Conservation (phyloP, 208 protist genomes). For the Acanthamoeba castellanii region DNA sequence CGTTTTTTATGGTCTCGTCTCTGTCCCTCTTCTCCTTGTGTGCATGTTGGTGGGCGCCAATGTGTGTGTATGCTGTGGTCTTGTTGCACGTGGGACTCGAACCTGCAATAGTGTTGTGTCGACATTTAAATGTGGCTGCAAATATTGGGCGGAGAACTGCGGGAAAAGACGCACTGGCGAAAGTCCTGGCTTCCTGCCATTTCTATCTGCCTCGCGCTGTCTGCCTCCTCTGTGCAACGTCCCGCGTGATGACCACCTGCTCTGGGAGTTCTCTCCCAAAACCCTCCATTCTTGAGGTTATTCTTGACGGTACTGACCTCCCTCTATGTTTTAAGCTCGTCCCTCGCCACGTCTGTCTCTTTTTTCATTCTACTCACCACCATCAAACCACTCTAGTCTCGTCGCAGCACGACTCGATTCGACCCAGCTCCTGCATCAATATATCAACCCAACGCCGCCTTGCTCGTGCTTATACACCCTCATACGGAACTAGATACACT, state of each 20-base stretch:
- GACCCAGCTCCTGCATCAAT: neutral
- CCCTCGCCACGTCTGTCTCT: neutral
- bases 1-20: neutral
- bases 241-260: neutral
- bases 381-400: neutral
- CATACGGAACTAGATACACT: too few species aligned
- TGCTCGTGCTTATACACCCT: too few species aligned
- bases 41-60: too few species aligned
- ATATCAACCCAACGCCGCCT: too few species aligned
- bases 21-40: too few species aligned
- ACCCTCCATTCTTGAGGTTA: neutral
- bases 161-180: neutral
- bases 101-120: neutral
- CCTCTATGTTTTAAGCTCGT: neutral
- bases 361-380: neutral
- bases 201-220: slow-evolving; percentile 17
- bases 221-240: slow-evolving; percentile 4
- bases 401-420: neutral
- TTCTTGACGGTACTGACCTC: slow-evolving; percentile 10
- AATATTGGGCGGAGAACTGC: neutral
- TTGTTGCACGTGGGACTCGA: neutral
- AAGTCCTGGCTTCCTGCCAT: neutral
- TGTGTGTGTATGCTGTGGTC: neutral
- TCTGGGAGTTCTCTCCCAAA: slow-evolving; percentile 39
- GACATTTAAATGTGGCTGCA: neutral